Percentiles rank a stretch among this genome's conserved stretches.
These are phyloP conservation scores for Triticum timopheevii DNA, from an alignment of 176 grass and related monocot genomes.

Conservation along the genomic window DNA sequence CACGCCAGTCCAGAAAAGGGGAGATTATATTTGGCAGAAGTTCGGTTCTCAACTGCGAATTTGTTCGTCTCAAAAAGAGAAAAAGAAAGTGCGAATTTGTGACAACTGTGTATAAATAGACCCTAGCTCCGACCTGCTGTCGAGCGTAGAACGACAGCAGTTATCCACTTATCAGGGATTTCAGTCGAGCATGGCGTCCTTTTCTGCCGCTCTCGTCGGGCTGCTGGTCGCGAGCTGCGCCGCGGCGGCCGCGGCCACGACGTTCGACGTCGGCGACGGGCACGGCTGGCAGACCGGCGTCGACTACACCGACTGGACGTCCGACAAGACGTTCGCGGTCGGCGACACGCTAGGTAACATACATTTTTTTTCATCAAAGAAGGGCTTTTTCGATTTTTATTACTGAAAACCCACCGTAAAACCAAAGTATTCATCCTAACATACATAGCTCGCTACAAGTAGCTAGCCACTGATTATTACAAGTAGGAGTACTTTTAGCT, in stretches of 20 bases:
- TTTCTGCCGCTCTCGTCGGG: background rate
- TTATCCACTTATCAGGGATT: background rate
- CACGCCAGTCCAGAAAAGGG: background rate
- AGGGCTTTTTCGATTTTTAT: too few relatives aligned
- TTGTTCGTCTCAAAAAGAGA: too few relatives aligned
- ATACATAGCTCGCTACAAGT: background rate
- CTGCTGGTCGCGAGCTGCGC: constrained; percentile 29
- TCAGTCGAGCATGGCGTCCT: constrained; percentile 20
- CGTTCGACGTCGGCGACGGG: constrained; percentile 60
- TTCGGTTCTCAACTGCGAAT: too few relatives aligned
- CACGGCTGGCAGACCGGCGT: constrained; percentile 46
- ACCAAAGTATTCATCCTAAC: background rate
- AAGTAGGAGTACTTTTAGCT: too few relatives aligned
- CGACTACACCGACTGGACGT: constrained; percentile 55
- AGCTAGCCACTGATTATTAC: background rate
- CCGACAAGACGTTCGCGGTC: constrained; percentile 33
- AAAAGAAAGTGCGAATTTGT: too few relatives aligned
- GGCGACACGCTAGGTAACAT: constrained; percentile 49
- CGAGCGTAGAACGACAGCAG: too few relatives aligned
- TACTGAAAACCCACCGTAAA: too few relatives aligned
- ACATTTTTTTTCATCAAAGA: background rate
- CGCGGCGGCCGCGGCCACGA: constrained; percentile 34
- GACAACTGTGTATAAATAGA: too few relatives aligned
- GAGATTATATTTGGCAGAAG: background rate
- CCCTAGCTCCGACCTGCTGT: too few relatives aligned